A percentile compares a stretch with the other conserved stretches of the same genome.
Evolutionary conservation across 2,329 filamentous ascomycete genomes (phyloP).

Genomic region (Nigrospora osmanthi): DNA sequence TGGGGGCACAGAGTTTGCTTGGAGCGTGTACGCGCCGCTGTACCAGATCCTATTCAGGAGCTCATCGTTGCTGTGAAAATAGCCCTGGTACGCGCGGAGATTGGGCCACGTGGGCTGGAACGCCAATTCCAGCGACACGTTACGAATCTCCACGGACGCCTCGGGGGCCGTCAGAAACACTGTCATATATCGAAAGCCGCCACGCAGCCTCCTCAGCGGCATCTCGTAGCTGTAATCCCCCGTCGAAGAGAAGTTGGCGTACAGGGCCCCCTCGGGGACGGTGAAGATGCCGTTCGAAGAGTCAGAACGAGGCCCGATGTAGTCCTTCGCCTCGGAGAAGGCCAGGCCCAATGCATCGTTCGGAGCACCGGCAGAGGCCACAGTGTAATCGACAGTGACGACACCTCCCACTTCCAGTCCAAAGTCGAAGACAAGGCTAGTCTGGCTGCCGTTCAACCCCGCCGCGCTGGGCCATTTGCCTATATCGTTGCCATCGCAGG

Average conservation of each 20-base stretch:
- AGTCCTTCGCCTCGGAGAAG: conserved; percentile 33
- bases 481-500: conserved; percentile 7
- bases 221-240: conserved; percentile 27
- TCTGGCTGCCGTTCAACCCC: conserved; percentile 7
- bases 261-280: conserved; percentile 26
- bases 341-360: conserved; percentile 27
- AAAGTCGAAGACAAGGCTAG: conserved; percentile 16
- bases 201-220: conserved; percentile 28
- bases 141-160: conserved; percentile 13
- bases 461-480: conserved; percentile 5
- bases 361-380: conserved; percentile 9
- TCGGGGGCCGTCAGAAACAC: conserved; percentile 24
- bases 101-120: conserved; percentile 32
- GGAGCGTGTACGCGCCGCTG: conserved; percentile 44
- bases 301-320: conserved; percentile 31
- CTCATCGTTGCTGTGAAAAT: conserved; percentile 41
- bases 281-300: conserved; percentile 26
- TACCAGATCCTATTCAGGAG: conserved; percentile 50
- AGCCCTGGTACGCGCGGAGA: conserved; percentile 42
- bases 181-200: conserved; percentile 35
- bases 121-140: conserved; percentile 16
- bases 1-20: conserved; percentile 20
- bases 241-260: conserved; percentile 22
- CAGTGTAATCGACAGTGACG: conserved; percentile 14
- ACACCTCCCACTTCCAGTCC: conserved; percentile 19